These are phyloP conservation scores for Suillus decipiens DNA, from an alignment of 768 basidiomycete genomes.

Conservation along the genomic window DNA sequence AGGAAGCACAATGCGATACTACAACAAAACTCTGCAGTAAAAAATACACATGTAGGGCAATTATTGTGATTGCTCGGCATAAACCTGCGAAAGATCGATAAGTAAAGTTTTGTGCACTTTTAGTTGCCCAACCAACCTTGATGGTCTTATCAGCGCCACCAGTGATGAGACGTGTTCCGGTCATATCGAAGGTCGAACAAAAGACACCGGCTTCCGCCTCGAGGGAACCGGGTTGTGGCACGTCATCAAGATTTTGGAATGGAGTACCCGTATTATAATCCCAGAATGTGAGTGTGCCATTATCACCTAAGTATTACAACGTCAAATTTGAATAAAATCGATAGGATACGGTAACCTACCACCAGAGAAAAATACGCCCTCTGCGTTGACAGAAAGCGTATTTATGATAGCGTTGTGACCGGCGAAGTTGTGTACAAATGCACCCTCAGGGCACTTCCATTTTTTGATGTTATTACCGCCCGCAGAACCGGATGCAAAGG, in stretches of 20 bases:
- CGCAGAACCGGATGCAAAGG: conserved; percentile 92
- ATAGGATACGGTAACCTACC: conserved; percentile 50
- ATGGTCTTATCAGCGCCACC: conserved; percentile 99
- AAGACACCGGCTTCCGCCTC: conserved; percentile 97
- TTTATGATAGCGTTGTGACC: conserved; percentile 99
- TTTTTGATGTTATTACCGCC: conserved; percentile 99
- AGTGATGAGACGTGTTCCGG: conserved; percentile 91
- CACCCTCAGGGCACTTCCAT: conserved; percentile 97
- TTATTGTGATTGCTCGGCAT: conserved; percentile 70
- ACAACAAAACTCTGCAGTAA: background rate
- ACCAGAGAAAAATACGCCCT: conserved; percentile 97
- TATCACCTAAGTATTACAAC: conserved; percentile 61
- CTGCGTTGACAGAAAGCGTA: conserved; percentile 88
- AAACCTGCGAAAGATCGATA: conserved; percentile 42
- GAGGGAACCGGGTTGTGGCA: conserved; percentile 96
- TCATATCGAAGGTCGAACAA: conserved; percentile 95
- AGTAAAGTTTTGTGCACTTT: conserved; percentile 5
- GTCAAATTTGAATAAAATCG: background rate
- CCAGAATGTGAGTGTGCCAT: conserved; percentile 90
- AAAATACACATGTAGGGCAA: background rate
- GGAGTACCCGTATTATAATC: conserved; percentile 93
- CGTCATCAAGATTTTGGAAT: conserved; percentile 92
- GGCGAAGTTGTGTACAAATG: conserved; percentile 94
- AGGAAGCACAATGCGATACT: background rate
- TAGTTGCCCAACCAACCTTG: conserved; percentile 60